A percentile compares a stretch with the other conserved stretches of the same genome.
Conservation (phyloP, 345 rosid species). For the Salix viminalis region DNA sequence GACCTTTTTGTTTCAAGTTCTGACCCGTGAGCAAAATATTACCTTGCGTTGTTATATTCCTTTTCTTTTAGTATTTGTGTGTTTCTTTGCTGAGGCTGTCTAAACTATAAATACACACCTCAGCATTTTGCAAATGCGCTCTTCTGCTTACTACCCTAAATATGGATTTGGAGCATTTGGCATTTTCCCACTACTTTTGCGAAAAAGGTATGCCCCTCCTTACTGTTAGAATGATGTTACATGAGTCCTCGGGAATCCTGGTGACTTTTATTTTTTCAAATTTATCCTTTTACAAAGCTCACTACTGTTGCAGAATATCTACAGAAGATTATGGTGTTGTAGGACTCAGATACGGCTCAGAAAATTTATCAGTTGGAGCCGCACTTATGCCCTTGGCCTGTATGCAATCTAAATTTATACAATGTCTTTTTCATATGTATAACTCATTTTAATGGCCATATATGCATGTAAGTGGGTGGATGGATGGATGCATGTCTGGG, state of each 20-base stretch:
- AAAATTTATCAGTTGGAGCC: slow-evolving; percentile 65
- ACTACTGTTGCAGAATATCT: slow-evolving; percentile 34
- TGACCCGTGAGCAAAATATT: slow-evolving; percentile 53
- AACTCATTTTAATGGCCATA: no score
- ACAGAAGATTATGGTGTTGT: slow-evolving; percentile 60
- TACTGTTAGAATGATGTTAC: neutral
- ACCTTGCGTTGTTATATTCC: neutral
- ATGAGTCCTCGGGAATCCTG: neutral
- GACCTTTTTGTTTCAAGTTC: slow-evolving; percentile 75
- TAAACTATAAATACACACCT: neutral
- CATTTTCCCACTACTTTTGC: slow-evolving; percentile 53
- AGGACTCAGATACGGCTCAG: slow-evolving; percentile 85
- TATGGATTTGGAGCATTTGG: slow-evolving; percentile 83
- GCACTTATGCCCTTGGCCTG: slow-evolving; percentile 56
- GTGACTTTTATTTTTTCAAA: neutral
- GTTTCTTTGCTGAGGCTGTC: neutral
- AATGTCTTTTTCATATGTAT: neutral
- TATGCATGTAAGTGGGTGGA: no score
- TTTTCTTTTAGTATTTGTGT: neutral
- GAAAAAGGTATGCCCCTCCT: slow-evolving; percentile 39
- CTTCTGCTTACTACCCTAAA: slow-evolving; percentile 65
- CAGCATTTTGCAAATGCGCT: slow-evolving; percentile 64
- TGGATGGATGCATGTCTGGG: neutral
- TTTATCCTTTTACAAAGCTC: slow-evolving; percentile 14
- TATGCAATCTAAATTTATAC: slow-evolving; percentile 16